Conservation (phyloP, 805 yeast species). For the Lipomyces anomalus region DNA sequence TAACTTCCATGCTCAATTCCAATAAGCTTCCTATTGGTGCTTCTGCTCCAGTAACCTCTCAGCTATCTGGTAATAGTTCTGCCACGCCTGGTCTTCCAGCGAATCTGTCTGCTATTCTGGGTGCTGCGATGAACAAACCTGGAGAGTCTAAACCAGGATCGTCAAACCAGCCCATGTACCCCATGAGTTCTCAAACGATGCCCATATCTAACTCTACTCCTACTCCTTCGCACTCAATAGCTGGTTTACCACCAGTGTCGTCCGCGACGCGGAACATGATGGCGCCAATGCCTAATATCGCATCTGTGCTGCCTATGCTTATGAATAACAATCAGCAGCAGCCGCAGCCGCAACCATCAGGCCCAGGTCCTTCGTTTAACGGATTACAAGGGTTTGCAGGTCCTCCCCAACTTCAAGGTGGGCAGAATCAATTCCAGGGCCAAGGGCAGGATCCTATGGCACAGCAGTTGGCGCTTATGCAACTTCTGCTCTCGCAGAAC, state of each 20-base stretch:
- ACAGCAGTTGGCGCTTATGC: slow-evolving; percentile 41
- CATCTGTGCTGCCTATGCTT: slow-evolving; percentile 9
- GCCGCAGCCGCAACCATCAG: slow-evolving; percentile 8
- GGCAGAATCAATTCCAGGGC: background rate
- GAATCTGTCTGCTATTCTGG: background rate
- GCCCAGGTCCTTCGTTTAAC: background rate
- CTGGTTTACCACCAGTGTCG: slow-evolving; percentile 7
- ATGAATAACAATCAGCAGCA: slow-evolving; percentile 14
- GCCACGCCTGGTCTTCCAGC: slow-evolving; percentile 5
- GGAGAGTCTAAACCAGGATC: background rate
- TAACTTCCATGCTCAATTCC: no score
- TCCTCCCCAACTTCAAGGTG: background rate
- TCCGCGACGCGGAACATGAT: slow-evolving; percentile 7
- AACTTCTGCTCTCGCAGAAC: slow-evolving; percentile 35
- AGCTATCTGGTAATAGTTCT: slow-evolving; percentile 30
- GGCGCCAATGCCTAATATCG: slow-evolving; percentile 4
- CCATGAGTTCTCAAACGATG: slow-evolving; percentile 6
- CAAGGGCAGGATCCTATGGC: slow-evolving; percentile 9
- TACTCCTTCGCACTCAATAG: slow-evolving; percentile 3
- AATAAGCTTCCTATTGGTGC: slow-evolving; percentile 32
- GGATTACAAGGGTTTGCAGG: background rate
- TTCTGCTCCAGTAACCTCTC: slow-evolving; percentile 25
- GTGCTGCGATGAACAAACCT: background rate
- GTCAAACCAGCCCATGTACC: background rate
- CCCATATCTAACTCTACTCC: slow-evolving; percentile 10